These are phyloP conservation scores for Aspergillus hortae DNA, from an alignment of 2,329 filamentous ascomycete genomes.

Conservation along the genomic window DNA sequence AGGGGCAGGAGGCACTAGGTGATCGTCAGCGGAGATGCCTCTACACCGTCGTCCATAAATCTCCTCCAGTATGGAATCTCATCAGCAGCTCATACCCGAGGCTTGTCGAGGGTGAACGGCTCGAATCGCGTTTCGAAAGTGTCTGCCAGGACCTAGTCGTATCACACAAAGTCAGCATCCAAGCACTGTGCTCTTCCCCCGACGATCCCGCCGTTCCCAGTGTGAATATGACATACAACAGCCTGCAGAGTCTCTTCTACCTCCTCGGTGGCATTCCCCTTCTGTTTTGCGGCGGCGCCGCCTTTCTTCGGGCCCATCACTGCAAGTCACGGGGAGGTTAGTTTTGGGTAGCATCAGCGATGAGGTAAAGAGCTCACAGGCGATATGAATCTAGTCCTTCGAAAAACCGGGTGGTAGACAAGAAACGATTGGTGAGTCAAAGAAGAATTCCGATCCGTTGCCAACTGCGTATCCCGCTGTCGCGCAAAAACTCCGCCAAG, in stretches of 20 bases:
- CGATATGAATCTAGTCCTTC: too few relatives aligned
- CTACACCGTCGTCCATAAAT: not conserved
- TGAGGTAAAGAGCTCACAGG: not conserved
- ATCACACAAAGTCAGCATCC: not conserved
- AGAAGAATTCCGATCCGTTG: too few relatives aligned
- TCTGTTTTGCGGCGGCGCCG: slow-evolving; percentile 26
- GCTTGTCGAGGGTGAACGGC: slow-evolving; percentile 83
- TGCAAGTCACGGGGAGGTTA: not conserved
- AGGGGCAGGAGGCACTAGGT: slow-evolving; percentile 82
- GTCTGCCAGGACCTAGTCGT: slow-evolving; percentile 74
- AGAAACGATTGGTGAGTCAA: not conserved
- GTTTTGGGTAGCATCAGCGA: not conserved
- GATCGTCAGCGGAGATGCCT: not conserved
- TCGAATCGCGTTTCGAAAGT: slow-evolving; percentile 89
- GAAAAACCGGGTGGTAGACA: not conserved
- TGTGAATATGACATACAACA: slow-evolving; percentile 46
- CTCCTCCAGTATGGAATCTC: not conserved
- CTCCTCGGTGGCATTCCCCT: slow-evolving; percentile 50
- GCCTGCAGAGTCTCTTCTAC: slow-evolving; percentile 62
- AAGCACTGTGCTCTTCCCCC: slow-evolving; percentile 9
- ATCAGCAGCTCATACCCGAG: slow-evolving; percentile 60
- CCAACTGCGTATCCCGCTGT: not conserved
- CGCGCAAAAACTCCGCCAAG: slow-evolving; percentile 31
- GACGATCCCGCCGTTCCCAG: not conserved
- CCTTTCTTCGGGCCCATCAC: slow-evolving; percentile 36